Base-by-base conservation (phyloP, 2,329 filamentous ascomycete genomes). In the Nemania sp. region DNA sequence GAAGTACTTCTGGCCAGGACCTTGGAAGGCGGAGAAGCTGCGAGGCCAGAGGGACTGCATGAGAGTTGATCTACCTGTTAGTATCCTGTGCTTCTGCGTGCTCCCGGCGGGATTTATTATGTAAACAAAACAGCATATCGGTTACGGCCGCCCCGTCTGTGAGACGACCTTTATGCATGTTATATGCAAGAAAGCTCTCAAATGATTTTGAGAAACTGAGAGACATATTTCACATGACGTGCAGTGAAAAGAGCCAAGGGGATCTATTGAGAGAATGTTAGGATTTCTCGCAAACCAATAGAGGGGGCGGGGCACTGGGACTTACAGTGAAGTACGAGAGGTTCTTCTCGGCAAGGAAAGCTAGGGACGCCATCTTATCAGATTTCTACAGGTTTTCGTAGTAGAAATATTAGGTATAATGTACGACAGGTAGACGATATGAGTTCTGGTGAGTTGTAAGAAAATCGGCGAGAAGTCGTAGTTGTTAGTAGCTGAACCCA, bases 241-340 rank as follows among this genome's bases (percentile, higher is more conserved):
- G 66, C 65, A 42, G 66, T 28, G 40, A 66, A 5, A 33, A 68
- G 28, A 2, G 64, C 66, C 20, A 58, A 56, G 8, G 66, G 66
- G 49, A 69, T 57, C 66, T 69, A 19, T 24, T 9, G 11, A 14
- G 9, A 28, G 11, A 28, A 8, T 11, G 41, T 56, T 19, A 39
- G 36, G 19, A 31, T 36, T 54, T 19, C 9, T 17, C 28, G 15
- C 15, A 22, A 19, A 23, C 3, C n/a, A 19, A 20, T 12, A 19
- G 15, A n/a, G 7, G 46, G 14, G n/a, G 20, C 9, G 8, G 30
- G 33, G 23, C 9, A 28, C 2, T 15, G 30, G 5, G 23, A 63
- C 65, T 51, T 15, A 68, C 66, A 14, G 65, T 68, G 48, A 63
- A 65, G 55, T 68, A 68, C n/a, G 70, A 65, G 37, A 67, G 57